Percentiles rank a stretch among this genome's conserved stretches.
These are phyloP conservation scores for Picochlorum sp. DNA, from an alignment of 139 green algal species.

Conservation along the genomic window DNA sequence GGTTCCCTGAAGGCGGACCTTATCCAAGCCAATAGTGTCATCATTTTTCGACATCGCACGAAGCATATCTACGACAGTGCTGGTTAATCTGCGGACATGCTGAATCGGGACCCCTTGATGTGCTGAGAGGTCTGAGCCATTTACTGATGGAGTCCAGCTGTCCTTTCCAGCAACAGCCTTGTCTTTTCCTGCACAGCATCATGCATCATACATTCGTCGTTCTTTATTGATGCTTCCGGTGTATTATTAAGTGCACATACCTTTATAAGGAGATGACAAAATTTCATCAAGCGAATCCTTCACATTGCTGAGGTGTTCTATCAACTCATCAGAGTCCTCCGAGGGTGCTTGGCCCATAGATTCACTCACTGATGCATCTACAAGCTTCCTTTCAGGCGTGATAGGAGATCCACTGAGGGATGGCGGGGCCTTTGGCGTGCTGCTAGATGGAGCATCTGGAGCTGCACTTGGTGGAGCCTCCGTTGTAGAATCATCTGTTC, in stretches of 20 bases:
- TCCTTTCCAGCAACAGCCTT: background rate
- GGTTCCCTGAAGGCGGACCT: background rate
- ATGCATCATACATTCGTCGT: too few species aligned
- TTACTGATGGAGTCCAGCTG: constrained; percentile 8
- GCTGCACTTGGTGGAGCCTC: too few species aligned
- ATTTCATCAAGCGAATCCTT: background rate
- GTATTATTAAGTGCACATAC: background rate
- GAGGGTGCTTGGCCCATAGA: too few species aligned
- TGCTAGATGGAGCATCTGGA: too few species aligned
- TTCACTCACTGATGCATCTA: too few species aligned
- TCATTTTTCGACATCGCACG: constrained; percentile 9
- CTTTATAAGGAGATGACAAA: background rate
- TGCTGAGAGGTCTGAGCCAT: constrained; percentile 15
- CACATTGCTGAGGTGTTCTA: background rate
- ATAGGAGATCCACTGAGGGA: too few species aligned
- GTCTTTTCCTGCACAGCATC: background rate
- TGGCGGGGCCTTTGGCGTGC: too few species aligned
- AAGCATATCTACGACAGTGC: constrained; percentile 30
- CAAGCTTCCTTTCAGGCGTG: too few species aligned
- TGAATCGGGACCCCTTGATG: constrained; percentile 6
- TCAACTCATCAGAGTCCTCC: background rate
- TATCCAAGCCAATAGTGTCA: background rate
- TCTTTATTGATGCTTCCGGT: too few species aligned
- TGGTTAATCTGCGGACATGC: constrained; percentile 27
- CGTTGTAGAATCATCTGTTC: too few species aligned